Evolutionary conservation across 805 yeast species (phyloP).

Genomic region (Candida sonorensis): DNA sequence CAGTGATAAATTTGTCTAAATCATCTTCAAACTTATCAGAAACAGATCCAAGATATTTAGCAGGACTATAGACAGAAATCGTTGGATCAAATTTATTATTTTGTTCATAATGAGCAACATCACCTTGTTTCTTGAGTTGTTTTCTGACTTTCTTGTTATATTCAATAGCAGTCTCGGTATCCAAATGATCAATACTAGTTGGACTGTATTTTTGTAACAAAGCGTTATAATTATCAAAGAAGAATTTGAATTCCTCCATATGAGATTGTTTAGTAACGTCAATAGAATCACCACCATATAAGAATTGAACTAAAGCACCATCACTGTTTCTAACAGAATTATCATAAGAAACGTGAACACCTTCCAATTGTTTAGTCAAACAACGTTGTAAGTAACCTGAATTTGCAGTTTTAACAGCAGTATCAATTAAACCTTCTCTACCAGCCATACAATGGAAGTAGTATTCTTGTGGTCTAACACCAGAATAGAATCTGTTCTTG

Average conservation of each 20-base stretch:
- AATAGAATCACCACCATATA: slow-evolving; percentile 96
- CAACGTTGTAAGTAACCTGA: slow-evolving; percentile 98
- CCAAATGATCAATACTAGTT: slow-evolving; percentile 65
- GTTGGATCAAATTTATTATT: slow-evolving; percentile 76
- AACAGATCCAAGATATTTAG: slow-evolving; percentile 86
- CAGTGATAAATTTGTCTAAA: slow-evolving; percentile 61
- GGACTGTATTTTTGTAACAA: slow-evolving; percentile 84
- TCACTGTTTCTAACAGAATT: slow-evolving; percentile 94
- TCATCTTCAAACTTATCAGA: slow-evolving; percentile 82
- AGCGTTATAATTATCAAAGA: slow-evolving; percentile 84
- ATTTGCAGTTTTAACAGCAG: slow-evolving; percentile 97
- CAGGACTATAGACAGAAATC: slow-evolving; percentile 77
- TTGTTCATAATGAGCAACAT: slow-evolving; percentile 58
- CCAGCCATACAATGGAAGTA: slow-evolving; percentile 99
- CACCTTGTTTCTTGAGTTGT: slow-evolving; percentile 54
- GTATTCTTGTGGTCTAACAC: slow-evolving; percentile 96
- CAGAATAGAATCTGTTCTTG: slow-evolving; percentile 94
- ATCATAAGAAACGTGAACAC: slow-evolving; percentile 91
- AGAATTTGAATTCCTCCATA: slow-evolving; percentile 89
- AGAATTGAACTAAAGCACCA: slow-evolving; percentile 87
- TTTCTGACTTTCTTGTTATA: slow-evolving; percentile 82
- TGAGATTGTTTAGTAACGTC: slow-evolving; percentile 94
- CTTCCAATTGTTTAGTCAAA: slow-evolving; percentile 95
- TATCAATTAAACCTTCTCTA: slow-evolving; percentile 98
- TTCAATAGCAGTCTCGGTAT: slow-evolving; percentile 72